Evolutionary conservation across 352 stramenopile species (phyloP), one percentile per base, ranked within the genome.

Genomic region (Elongisporangium anandrum): DNA sequence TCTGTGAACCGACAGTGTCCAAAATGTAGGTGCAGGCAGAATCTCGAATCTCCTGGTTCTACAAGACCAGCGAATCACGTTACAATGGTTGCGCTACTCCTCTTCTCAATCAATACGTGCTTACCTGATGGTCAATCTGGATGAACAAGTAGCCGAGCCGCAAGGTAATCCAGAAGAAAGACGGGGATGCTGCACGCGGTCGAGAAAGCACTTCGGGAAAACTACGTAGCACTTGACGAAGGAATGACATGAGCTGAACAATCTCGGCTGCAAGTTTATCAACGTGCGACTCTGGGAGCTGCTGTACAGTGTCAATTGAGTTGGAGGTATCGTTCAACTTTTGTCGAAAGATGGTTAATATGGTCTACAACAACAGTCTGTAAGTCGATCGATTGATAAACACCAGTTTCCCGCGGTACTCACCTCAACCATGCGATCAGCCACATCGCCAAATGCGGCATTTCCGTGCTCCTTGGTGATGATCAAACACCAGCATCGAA

Each of bases 31-130:
- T 67, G 51, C 81, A 92, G 13, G 73, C 68, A 39, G 76, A 70
- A 52, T 92, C 81, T 52, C 67, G 81, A n/a, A 90, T 83, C 59
- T 81, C 74, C 55, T 88, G 79, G 22, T 62, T 68, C 77, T 85
- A 47, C n/a, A 45, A 6, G 10, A 20, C 5, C 4, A 17, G 13
- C 2, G 23, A 16, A 6, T 9, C n/a, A n/a, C n/a, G 7, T 15
- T 20, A n/a, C 15, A 13, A 38, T 19, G 17, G 20, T 23, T 29
- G 41, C 19, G 51, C n/a, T 10, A 50, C 2, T 13, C 15, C 1
- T 16, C 50, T 15, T 16, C 21, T 21, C 21, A 39, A 13, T 26
- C 17, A 41, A 4, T 2, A 41, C 0, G 17, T n/a, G 52, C 59
- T 21, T 56, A 87, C 81, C 71, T 87, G 69, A 41, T 90, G 79